Percentiles rank a stretch among this genome's conserved stretches.
These are phyloP conservation scores for Fusarium subglutinans DNA, from an alignment of 2,329 filamentous ascomycete genomes.

Conservation along the genomic window DNA sequence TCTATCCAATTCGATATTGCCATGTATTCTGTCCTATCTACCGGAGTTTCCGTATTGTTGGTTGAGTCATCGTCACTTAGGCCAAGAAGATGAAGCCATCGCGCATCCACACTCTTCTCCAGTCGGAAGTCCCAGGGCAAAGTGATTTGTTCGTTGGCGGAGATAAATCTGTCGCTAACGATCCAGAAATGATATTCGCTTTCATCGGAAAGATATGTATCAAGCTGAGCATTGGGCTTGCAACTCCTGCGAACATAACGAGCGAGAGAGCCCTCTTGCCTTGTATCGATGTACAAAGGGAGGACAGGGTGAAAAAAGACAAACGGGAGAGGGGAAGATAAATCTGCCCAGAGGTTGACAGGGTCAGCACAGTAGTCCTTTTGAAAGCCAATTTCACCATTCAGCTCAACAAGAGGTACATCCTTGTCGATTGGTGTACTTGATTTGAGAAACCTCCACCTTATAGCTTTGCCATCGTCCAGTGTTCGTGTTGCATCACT, in stretches of 20 bases:
- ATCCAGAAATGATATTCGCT: constrained; percentile 94
- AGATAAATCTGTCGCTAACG: constrained; percentile 81
- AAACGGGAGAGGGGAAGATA: constrained; percentile 74
- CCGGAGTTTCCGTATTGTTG: constrained; percentile 60
- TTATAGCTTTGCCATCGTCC: constrained; percentile 56
- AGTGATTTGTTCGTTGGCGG: constrained; percentile 69
- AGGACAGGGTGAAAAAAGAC: constrained; percentile 89
- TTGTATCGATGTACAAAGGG: constrained; percentile 91
- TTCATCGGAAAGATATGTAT: constrained; percentile 81
- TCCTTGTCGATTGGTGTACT: constrained; percentile 64
- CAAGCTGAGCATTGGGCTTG: constrained; percentile 85
- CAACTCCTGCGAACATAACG: constrained; percentile 95
- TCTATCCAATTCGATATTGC: constrained; percentile 72
- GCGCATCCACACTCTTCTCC: constrained; percentile 62
- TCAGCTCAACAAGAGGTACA: constrained; percentile 74
- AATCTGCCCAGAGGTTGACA: constrained; percentile 73
- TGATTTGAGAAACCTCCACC: constrained; percentile 74
- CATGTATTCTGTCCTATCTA: constrained; percentile 68
- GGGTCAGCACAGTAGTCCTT: constrained; percentile 75
- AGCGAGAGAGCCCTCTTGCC: constrained; percentile 84
- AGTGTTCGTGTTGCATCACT: constrained; percentile 56
- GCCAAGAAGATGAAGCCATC: constrained; percentile 68
- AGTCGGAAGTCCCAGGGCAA: constrained; percentile 74
- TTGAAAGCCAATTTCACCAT: constrained; percentile 78
- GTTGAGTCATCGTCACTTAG: constrained; percentile 67